phyloP scores from a whole-genome alignment of 2,329 filamentous ascomycete genomes.

The Diaporthe citrichinensis region DNA sequence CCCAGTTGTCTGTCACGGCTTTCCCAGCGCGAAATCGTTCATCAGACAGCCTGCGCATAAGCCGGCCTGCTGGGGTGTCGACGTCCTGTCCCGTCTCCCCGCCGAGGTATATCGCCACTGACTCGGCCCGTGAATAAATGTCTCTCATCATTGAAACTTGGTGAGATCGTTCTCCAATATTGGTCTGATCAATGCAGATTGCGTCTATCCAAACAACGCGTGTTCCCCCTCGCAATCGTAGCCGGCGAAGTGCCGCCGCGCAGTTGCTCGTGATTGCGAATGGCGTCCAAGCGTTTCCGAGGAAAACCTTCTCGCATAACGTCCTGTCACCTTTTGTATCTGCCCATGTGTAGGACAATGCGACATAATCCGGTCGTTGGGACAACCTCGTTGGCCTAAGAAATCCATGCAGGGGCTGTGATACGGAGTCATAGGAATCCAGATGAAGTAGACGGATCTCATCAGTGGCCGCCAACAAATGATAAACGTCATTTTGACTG shows the following conservation, averaged over 20 bases:
- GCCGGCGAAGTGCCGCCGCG: neutral
- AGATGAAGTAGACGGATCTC: constrained; percentile 11
- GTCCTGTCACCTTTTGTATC: neutral
- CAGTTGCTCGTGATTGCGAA: constrained; percentile 1
- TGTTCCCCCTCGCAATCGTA: neutral
- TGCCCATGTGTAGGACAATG: constrained; percentile 15
- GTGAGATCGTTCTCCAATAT: constrained; percentile 5
- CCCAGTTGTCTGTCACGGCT: neutral
- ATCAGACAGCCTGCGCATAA: constrained; percentile 1
- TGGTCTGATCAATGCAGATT: constrained; percentile 9
- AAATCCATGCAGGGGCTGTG: neutral
- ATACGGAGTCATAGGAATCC: neutral
- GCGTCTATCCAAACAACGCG: neutral
- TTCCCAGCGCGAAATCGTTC: neutral
- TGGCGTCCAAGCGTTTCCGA: neutral
- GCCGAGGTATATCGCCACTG: constrained; percentile 3
- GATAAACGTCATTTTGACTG: neutral
- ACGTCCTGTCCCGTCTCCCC: neutral
- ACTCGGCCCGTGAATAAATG: constrained; percentile 1
- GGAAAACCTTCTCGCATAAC: neutral
- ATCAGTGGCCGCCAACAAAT: neutral
- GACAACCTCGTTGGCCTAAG: neutral
- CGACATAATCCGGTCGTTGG: neutral
- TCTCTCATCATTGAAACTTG: constrained; percentile 21
- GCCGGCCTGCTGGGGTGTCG: neutral